These are phyloP conservation scores for Blastocystis sp. DNA, from an alignment of 352 stramenopile genomes.

Conservation along the genomic window DNA sequence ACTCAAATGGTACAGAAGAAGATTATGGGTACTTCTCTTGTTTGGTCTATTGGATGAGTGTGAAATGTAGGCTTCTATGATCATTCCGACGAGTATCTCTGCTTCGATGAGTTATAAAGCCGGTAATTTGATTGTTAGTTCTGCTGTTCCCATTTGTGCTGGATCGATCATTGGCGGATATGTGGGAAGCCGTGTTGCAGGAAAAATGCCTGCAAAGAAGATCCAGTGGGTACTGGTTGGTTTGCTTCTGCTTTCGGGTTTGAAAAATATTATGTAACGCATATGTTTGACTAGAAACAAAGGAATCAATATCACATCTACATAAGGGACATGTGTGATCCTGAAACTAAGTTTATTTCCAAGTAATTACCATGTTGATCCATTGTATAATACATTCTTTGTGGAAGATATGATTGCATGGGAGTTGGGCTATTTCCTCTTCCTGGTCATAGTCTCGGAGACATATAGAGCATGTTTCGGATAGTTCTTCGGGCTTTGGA, in stretches of 20 bases:
- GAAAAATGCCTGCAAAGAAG: slow-evolving; percentile 32
- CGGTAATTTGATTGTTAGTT: slow-evolving; percentile 61
- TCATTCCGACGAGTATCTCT: slow-evolving; percentile 41
- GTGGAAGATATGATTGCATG: slow-evolving; percentile 13
- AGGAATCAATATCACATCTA: neutral
- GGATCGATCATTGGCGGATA: slow-evolving; percentile 52
- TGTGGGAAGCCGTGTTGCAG: slow-evolving; percentile 31
- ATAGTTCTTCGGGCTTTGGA: neutral
- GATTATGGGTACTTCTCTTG: slow-evolving; percentile 64
- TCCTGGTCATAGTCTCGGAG: neutral
- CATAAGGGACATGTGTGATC: slow-evolving; percentile 30
- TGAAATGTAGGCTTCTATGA: slow-evolving; percentile 52
- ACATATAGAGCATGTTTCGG: slow-evolving; percentile 19
- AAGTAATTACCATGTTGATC: neutral
- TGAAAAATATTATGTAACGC: slow-evolving; percentile 30
- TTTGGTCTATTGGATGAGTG: neutral
- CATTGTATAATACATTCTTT: neutral
- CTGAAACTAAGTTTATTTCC: neutral
- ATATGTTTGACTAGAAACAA: neutral
- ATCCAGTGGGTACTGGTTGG: slow-evolving; percentile 52
- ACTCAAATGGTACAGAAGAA: slow-evolving; percentile 60
- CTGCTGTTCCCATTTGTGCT: slow-evolving; percentile 56
- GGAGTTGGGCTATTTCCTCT: neutral
- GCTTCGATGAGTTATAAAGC: slow-evolving; percentile 28
- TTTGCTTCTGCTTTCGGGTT: slow-evolving; percentile 22